Percentiles rank a stretch among this genome's conserved stretches.
phyloP scores from a whole-genome alignment of 2,329 filamentous ascomycete species.

The Fusarium pseudograminearum region DNA sequence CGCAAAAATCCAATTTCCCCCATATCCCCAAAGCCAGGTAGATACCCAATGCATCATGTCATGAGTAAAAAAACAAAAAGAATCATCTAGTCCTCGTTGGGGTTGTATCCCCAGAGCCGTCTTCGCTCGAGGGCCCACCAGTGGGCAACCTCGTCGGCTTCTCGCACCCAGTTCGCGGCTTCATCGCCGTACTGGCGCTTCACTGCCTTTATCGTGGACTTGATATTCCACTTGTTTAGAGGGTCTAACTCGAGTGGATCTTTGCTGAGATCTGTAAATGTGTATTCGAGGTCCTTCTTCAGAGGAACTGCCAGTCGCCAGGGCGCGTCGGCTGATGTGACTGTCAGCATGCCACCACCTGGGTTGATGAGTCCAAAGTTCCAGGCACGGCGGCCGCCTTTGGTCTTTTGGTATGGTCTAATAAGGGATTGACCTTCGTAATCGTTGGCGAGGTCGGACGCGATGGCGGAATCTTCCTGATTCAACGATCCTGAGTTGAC shows the following conservation, averaged over 20 bases:
- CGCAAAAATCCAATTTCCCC: conserved; percentile 25
- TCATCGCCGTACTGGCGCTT: conserved; percentile 37
- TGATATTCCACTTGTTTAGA: conserved; percentile 46
- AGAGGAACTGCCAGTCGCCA: conserved; percentile 51
- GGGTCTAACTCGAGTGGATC: conserved; percentile 48
- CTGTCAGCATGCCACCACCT: conserved; percentile 50
- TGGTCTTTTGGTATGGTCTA: conserved; percentile 41
- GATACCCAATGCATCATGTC: conserved; percentile 37
- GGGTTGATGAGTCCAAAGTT: conserved; percentile 53
- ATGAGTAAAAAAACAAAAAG: conserved; percentile 23
- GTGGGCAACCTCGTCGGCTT: conserved; percentile 38
- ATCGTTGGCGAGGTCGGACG: conserved; percentile 46
- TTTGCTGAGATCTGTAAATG: conserved; percentile 48
- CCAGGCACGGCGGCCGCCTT: conserved; percentile 47
- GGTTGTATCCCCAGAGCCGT: conserved; percentile 40
- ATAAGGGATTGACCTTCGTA: conserved; percentile 53
- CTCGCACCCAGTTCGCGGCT: conserved; percentile 48
- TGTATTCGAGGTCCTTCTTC: conserved; percentile 50
- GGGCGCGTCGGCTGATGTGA: conserved; percentile 50
- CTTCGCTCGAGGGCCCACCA: conserved; percentile 41
- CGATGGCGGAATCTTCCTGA: conserved; percentile 39
- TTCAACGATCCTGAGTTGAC: conserved; percentile 49
- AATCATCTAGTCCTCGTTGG: conserved; percentile 20
- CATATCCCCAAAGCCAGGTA: conserved; percentile 22
- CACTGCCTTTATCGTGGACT: conserved; percentile 41